Conservation (phyloP, 2,329 filamentous ascomycete species). For the Colletotrichum plurivorum region DNA sequence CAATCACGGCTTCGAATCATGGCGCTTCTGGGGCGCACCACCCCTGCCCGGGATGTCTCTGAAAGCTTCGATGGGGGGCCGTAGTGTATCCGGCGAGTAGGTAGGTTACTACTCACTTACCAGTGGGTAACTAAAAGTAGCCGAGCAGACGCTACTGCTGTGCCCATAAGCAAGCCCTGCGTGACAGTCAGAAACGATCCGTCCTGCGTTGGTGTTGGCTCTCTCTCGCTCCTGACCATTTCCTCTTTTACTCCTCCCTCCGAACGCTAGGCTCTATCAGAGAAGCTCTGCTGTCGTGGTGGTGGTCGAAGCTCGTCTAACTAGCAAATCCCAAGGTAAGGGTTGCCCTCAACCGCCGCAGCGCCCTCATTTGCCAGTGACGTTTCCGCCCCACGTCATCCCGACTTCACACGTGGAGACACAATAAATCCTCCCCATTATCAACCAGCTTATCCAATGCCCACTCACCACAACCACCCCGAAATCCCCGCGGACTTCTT, state of each 20-base stretch:
- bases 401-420: constrained; percentile 39
- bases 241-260: not conserved
- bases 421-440: constrained; percentile 15
- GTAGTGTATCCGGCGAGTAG: not conserved
- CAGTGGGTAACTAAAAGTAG: not conserved
- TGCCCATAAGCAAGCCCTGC: too few relatives aligned
- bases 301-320: not conserved
- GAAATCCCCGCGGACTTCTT: not conserved
- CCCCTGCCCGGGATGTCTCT: constrained; percentile 16
- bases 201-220: not conserved
- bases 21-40: not conserved
- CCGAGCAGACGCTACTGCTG: too few relatives aligned
- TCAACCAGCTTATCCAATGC: constrained; percentile 3
- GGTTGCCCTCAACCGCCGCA: not conserved
- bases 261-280: not conserved
- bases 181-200: not conserved
- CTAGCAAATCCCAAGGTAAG: not conserved
- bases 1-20: constrained; percentile 27
- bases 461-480: not conserved
- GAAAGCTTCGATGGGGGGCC: constrained; percentile 18
- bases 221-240: constrained; percentile 6
- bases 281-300: not conserved
- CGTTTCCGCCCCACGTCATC: constrained; percentile 31
- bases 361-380: constrained; percentile 35
- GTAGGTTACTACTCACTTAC: not conserved